A percentile compares a stretch with the other conserved stretches of the same genome.
phyloP scores from a whole-genome alignment of 768 basidiomycete species.

The Ramaria sp. region DNA sequence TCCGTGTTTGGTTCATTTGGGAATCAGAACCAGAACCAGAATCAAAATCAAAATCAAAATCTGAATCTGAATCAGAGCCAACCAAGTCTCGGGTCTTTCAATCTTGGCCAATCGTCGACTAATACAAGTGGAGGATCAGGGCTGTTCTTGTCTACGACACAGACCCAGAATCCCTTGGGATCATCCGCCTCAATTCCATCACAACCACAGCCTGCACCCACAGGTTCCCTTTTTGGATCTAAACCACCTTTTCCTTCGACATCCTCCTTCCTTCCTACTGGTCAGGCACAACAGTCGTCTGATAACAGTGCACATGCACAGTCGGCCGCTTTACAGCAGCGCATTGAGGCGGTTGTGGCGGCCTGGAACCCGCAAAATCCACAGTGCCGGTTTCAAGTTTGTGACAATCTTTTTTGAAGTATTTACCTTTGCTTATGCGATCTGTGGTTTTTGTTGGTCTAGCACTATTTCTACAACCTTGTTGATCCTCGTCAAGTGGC shows the following conservation, averaged over 20 bases:
- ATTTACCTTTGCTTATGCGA: constrained; percentile 1
- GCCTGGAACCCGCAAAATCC: constrained; percentile 65
- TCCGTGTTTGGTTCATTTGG: constrained; percentile 12
- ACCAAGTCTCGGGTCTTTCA: background rate
- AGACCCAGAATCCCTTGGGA: constrained; percentile 26
- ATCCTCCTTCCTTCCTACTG: background rate
- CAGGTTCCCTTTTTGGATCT: constrained; percentile 27
- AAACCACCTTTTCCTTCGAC: constrained; percentile 25
- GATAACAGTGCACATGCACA: constrained; percentile 51
- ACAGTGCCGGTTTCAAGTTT: constrained; percentile 73
- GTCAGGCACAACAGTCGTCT: constrained; percentile 27
- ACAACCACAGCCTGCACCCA: constrained; percentile 21
- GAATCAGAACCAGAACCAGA: background rate
- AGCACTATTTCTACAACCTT: constrained; percentile 82
- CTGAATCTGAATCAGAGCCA: too few species aligned
- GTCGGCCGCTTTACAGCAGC: constrained; percentile 39
- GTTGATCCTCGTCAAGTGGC: constrained; percentile 59
- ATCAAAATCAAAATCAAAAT: too few species aligned
- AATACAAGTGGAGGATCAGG: constrained; percentile 9
- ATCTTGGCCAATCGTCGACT: background rate
- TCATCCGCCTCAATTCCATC: constrained; percentile 15
- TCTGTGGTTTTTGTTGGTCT: background rate
- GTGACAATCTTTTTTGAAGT: constrained; percentile 10
- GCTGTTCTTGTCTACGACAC: constrained; percentile 6
- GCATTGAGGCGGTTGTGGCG: constrained; percentile 51